These are phyloP conservation scores for Pogostemon cablin DNA, from an alignment of 257 asterid genomes.

Conservation along the genomic window DNA sequence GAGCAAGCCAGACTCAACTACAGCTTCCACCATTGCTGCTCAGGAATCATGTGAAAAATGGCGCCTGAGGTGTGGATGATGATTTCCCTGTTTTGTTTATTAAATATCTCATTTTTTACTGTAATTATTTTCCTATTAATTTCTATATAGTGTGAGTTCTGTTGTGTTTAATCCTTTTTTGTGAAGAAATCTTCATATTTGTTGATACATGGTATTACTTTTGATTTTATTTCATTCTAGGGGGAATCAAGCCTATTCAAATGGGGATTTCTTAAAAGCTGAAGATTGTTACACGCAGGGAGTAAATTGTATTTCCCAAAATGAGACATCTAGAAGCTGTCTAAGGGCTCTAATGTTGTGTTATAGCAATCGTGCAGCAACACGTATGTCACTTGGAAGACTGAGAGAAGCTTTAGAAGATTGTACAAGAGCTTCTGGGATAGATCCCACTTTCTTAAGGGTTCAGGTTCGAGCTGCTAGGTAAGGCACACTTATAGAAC, in stretches of 20 bases:
- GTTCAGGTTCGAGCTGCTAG: slow-evolving; percentile 95
- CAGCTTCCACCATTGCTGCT: slow-evolving; percentile 62
- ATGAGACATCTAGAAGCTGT: slow-evolving; percentile 73
- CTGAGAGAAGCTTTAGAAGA: slow-evolving; percentile 88
- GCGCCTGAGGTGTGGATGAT: slow-evolving; percentile 72
- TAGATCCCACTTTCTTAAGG: slow-evolving; percentile 82
- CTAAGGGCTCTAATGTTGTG: slow-evolving; percentile 85
- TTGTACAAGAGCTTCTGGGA: slow-evolving; percentile 73
- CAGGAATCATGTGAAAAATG: slow-evolving; percentile 96
- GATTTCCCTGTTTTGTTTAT: neutral
- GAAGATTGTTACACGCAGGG: slow-evolving; percentile 90
- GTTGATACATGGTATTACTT: slow-evolving; percentile 32
- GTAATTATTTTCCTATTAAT: slow-evolving; percentile 21
- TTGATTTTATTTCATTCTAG: slow-evolving; percentile 51
- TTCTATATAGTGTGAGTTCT: slow-evolving; percentile 8
- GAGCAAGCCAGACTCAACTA: slow-evolving; percentile 44
- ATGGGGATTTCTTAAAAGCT: slow-evolving; percentile 77
- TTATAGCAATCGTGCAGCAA: slow-evolving; percentile 97
- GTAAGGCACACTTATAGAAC: slow-evolving; percentile 49
- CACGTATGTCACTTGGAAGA: slow-evolving; percentile 92
- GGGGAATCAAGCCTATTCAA: slow-evolving; percentile 98
- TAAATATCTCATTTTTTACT: neutral
- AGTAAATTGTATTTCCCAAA: slow-evolving; percentile 64
- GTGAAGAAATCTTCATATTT: neutral
- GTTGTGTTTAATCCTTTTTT: neutral